Evolutionary conservation across 2,329 filamentous ascomycete species (phyloP), one percentile per base, ranked within the genome.

Genomic region (Zalaria obscura): DNA sequence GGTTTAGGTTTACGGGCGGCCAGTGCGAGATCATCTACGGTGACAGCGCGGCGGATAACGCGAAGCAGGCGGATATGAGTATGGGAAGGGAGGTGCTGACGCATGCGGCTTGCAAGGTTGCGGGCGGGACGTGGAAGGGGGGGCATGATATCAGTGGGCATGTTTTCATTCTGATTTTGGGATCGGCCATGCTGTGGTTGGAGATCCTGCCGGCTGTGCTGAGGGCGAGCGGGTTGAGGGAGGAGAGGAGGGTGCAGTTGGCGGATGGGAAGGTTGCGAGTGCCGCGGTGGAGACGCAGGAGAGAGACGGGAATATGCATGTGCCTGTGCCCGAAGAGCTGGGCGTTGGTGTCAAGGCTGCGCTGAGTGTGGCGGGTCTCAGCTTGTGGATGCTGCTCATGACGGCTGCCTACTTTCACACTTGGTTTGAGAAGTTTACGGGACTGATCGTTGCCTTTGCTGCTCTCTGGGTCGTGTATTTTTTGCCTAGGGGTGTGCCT

Each of bases 391-490:
- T 98, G 91, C 63, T 98, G 58, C 70, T 96, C 46, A 98, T 98
- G 91, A 98, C 91, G 34, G 88, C 88, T 3, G 88, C 93, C 33
- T 98, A 89, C 70, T 98, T 98, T 56, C 91, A 98, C 62, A 98
- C 91, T 0, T 96, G 89, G 88, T 80, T 93, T 53, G 91, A 98
- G 67, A 98, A 96, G 80, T 65, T 69, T 40, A 70, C 67, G 10
- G 68, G 67, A 0, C 50, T 69, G 40, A 25, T 66, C n/a, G 66
- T 70, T 25, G 68, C 67, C 1, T 67, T 68, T 47, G 48, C 48
- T 9, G 63, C 60, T 5, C 48, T 71, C 10, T 69, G 64, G 48
- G 43, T 53, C 2, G 60, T 70, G 4, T 71, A 71, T 49, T 69
- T 70, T 46, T 51, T 66, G 38, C 68, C 68, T 3, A 56, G 67